A percentile compares a stretch with the other conserved stretches of the same genome.
Evolutionary conservation across 2,329 filamentous ascomycete species (phyloP).

Genomic region (Aspergillus ibericus): DNA sequence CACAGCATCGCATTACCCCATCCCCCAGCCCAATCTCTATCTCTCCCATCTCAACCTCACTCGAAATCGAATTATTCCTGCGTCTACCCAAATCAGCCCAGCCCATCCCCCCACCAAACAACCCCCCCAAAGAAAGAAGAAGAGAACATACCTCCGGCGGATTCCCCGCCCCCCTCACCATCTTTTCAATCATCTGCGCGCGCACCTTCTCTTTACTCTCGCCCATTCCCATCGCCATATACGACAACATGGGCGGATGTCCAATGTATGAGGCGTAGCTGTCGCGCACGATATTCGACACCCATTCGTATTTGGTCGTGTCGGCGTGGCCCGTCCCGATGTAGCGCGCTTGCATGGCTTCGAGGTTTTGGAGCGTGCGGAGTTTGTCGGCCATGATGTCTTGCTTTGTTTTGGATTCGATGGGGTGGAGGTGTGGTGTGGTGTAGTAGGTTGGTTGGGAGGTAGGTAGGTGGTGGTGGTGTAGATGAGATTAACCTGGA

Average conservation of each 20-base stretch:
- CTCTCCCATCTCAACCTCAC: neutral
- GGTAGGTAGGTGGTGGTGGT: neutral
- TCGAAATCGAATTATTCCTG: neutral
- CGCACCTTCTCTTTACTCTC: slow-evolving; percentile 79
- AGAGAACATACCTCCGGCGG: slow-evolving; percentile 58
- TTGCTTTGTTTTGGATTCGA: slow-evolving; percentile 10
- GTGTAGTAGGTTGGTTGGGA: neutral
- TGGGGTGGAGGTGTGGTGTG: neutral
- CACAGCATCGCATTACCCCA: neutral
- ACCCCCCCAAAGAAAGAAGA: neutral
- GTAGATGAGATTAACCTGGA: neutral
- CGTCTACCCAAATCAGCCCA: neutral
- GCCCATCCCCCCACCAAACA: neutral
- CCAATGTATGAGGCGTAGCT: slow-evolving; percentile 86
- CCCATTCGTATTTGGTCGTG: slow-evolving; percentile 97
- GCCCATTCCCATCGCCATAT: slow-evolving; percentile 86
- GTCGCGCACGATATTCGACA: slow-evolving; percentile 91
- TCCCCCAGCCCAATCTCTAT: neutral
- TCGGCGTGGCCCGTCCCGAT: slow-evolving; percentile 95
- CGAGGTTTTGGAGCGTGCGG: slow-evolving; percentile 94
- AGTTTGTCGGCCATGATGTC: slow-evolving; percentile 96
- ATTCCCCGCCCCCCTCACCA: slow-evolving; percentile 65
- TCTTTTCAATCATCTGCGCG: slow-evolving; percentile 74
- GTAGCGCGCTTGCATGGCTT: slow-evolving; percentile 93
- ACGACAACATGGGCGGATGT: slow-evolving; percentile 82